phyloP scores from a whole-genome alignment of 2,329 filamentous ascomycete species.

The Elsinoe batatas region DNA sequence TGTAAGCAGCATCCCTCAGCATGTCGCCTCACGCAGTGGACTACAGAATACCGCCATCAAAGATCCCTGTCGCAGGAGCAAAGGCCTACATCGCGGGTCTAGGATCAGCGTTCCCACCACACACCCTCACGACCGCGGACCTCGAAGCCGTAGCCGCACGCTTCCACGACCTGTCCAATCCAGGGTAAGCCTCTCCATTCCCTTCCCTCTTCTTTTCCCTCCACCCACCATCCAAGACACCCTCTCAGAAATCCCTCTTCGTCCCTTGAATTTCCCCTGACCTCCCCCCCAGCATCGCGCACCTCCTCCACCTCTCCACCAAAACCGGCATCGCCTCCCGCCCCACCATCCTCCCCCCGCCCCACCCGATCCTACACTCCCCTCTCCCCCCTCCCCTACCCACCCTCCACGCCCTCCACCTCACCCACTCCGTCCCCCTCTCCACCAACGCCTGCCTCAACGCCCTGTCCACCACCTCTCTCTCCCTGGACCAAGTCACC shows the following conservation, averaged over 20 bases:
- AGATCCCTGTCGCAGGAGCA: neutral
- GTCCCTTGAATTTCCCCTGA: neutral
- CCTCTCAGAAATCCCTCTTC: too few relatives aligned
- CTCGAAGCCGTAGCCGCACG: conserved; percentile 2
- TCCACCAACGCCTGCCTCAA: conserved; percentile 14
- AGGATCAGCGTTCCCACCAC: neutral
- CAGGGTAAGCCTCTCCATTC: neutral
- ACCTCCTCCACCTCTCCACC: conserved; percentile 15
- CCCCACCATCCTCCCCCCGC: conserved; percentile 19
- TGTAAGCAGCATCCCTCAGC: neutral
- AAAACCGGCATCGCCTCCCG: conserved; percentile 1
- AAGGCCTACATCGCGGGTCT: neutral
- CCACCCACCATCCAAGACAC: too few relatives aligned
- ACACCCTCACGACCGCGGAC: neutral
- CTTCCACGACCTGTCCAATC: neutral
- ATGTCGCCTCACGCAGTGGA: neutral
- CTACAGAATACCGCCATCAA: neutral
- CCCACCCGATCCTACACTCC: conserved; percentile 16
- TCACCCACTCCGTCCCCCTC: conserved; percentile 16
- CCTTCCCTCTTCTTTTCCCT: neutral
- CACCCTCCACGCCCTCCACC: conserved; percentile 13
- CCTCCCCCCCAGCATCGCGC: neutral
- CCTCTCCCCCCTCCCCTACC: conserved; percentile 14
- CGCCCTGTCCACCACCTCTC: conserved; percentile 18
- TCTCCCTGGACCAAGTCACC: conserved; percentile 24